These are phyloP conservation scores for Carex cristatella DNA, from an alignment of 176 grass and related monocot genomes.

Conservation along the genomic window DNA sequence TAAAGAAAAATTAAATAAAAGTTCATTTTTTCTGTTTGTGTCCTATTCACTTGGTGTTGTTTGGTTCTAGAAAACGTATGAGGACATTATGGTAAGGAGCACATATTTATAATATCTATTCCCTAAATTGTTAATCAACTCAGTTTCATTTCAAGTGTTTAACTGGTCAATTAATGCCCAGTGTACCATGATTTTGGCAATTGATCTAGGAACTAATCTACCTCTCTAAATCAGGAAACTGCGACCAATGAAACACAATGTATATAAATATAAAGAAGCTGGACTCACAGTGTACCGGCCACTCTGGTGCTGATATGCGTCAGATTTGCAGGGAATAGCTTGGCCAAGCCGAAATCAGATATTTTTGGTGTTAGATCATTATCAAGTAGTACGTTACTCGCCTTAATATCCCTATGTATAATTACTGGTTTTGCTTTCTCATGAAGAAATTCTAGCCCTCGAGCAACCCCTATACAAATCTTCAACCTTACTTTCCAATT, in stretches of 20 bases:
- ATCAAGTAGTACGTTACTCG: slow-evolving; percentile 83
- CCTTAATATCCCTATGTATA: slow-evolving; percentile 85
- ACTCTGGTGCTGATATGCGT: slow-evolving; percentile 80
- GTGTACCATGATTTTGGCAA: slow-evolving; percentile 25
- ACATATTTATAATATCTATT: not conserved
- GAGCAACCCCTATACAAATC: slow-evolving; percentile 57
- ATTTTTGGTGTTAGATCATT: slow-evolving; percentile 62
- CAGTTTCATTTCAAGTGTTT: slow-evolving; percentile 22
- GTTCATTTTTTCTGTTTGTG: no score
- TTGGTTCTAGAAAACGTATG: no score
- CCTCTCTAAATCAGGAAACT: slow-evolving; percentile 29
- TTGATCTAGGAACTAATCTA: slow-evolving; percentile 63
- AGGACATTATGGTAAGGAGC: not conserved
- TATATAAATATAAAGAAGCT: not conserved
- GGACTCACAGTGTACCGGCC: slow-evolving; percentile 83
- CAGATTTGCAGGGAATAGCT: slow-evolving; percentile 59
- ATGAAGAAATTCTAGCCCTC: slow-evolving; percentile 67
- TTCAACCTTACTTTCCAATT: slow-evolving; percentile 57
- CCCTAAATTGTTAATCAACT: slow-evolving; percentile 56
- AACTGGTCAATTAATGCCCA: not conserved
- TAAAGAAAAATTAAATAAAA: no score
- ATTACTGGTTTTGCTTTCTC: slow-evolving; percentile 53
- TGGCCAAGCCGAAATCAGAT: slow-evolving; percentile 78
- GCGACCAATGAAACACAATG: not conserved
- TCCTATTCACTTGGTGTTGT: no score